These are phyloP conservation scores for Paracamarosporium sp. DNA, from an alignment of 2,329 filamentous ascomycete species.

Conservation along the genomic window DNA sequence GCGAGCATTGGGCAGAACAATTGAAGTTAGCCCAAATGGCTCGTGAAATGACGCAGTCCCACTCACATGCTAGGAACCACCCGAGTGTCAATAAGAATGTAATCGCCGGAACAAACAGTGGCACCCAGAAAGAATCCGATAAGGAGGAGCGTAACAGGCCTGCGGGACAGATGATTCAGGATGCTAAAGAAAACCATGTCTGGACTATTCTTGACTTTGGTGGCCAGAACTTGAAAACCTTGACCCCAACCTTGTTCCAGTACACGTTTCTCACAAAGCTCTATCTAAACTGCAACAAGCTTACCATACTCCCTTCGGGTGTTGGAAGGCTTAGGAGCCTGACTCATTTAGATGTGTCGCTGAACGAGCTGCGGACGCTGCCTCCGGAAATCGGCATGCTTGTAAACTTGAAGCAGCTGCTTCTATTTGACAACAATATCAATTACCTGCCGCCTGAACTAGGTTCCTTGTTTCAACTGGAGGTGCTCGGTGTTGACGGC, in stretches of 20 bases:
- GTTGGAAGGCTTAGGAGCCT: conserved; percentile 85
- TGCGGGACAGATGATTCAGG: conserved; percentile 60
- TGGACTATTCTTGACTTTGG: conserved; percentile 96
- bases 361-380: conserved; percentile 82
- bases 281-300: conserved; percentile 91
- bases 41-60: conserved; percentile 69
- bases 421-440: conserved; percentile 91
- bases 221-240: conserved; percentile 88
- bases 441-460: conserved; percentile 82
- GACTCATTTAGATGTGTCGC: conserved; percentile 83
- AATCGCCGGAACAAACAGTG: conserved; percentile 59
- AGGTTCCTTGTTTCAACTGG: conserved; percentile 85
- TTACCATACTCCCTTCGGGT: conserved; percentile 77
- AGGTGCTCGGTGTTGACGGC: conserved; percentile 89
- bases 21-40: conserved; percentile 80
- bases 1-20: conserved; percentile 87
- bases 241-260: conserved; percentile 78
- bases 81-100: conserved; percentile 74
- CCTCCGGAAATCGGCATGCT: conserved; percentile 97
- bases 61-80: conserved; percentile 77
- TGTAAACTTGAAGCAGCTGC: conserved; percentile 83
- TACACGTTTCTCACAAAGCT: conserved; percentile 92
- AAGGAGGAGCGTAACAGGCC: conserved; percentile 70
- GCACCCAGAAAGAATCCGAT: conserved; percentile 56
- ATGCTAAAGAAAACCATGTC: conserved; percentile 65